Base-by-base conservation (phyloP, 768 basidiomycete species). In the Hericium erinaceus region DNA sequence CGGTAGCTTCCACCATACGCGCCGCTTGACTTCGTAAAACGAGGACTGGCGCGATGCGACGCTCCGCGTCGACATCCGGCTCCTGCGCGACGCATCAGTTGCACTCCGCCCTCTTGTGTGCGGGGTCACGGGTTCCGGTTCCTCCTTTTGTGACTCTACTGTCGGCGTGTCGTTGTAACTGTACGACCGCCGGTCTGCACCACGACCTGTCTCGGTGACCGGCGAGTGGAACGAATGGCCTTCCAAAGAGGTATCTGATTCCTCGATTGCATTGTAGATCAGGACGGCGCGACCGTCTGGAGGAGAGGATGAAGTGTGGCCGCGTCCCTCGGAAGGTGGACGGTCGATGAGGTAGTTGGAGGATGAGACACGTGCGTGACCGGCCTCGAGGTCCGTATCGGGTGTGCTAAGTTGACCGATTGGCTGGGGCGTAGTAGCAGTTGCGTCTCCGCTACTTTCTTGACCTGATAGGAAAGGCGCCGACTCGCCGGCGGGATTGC, bases 1-100 rank as follows among this genome's bases (percentile, higher is more conserved):
- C 10, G 85, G 85, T 15, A 86, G 68, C 10, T 67, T 56, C 48
- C 75, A 68, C 41, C 75, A 77, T 22, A 80, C 64, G 50, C 63
- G 74, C 60, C 73, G 68, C 60, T 80, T 66, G 44, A 63, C 63
- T 48, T 71, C 77, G 61, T 76, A 74, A 4, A 77, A 62, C 1
- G 81, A 80, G 3, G 80, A 77, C 4, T 75, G 68, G 7, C 70
- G 63, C 1, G 60, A 59, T 39, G 60, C 57, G 46, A 48, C 24
- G 57, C 20, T 16, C 24, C 26, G 12, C 3, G 20, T 4, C 46
- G 51, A 7, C 18, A 40, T 11, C 38, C 49, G 60, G 7, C 56
- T 62, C 13, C 63, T 62, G 7, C 46, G 56, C 15, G 57, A 60
- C 2, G 60, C 52, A 12, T 56, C 48, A 10, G 53, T 46, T 37